Conservation (phyloP, 2,329 filamentous ascomycete genomes). For the Phialophora verrucosa region DNA sequence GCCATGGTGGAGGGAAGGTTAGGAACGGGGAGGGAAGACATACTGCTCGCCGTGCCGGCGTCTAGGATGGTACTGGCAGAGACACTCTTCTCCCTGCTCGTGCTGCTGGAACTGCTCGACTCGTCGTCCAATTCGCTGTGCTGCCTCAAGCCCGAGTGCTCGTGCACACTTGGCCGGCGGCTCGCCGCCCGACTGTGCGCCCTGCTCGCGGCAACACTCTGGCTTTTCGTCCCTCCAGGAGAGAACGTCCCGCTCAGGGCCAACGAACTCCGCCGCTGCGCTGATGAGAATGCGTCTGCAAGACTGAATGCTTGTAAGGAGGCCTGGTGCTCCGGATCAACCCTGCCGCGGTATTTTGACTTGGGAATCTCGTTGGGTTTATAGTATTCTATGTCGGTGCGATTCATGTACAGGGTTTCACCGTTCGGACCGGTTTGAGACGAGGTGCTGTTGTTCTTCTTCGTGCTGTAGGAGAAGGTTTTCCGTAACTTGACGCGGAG, state of each 20-base stretch:
- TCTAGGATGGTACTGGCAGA: constrained; percentile 26
- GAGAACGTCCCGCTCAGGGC: constrained; percentile 38
- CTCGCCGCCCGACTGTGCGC: constrained; percentile 30
- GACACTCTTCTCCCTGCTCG: constrained; percentile 28
- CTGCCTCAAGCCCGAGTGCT: constrained; percentile 23
- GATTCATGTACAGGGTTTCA: constrained; percentile 35
- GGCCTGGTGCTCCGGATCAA: constrained; percentile 53
- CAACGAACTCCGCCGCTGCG: constrained; percentile 31
- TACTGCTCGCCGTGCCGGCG: constrained; percentile 33
- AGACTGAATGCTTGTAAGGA: constrained; percentile 54
- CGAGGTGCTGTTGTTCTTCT: constrained; percentile 12
- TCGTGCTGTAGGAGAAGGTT: constrained; percentile 33
- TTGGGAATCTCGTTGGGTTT: constrained; percentile 54
- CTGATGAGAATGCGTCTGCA: constrained; percentile 40
- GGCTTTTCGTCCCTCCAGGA: constrained; percentile 40
- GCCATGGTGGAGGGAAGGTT: background rate
- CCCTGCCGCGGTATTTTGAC: constrained; percentile 57
- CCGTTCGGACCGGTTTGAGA: constrained; percentile 17
- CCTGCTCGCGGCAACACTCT: constrained; percentile 35
- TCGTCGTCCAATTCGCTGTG: constrained; percentile 18
- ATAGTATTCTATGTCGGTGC: constrained; percentile 55
- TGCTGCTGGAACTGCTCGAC: constrained; percentile 21
- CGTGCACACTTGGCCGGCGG: constrained; percentile 20
- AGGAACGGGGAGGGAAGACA: constrained; percentile 8
- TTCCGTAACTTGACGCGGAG: constrained; percentile 33